Evolutionary conservation across 192 early-diverging fungal genomes (phyloP).

Genomic region (Podila horticola): DNA sequence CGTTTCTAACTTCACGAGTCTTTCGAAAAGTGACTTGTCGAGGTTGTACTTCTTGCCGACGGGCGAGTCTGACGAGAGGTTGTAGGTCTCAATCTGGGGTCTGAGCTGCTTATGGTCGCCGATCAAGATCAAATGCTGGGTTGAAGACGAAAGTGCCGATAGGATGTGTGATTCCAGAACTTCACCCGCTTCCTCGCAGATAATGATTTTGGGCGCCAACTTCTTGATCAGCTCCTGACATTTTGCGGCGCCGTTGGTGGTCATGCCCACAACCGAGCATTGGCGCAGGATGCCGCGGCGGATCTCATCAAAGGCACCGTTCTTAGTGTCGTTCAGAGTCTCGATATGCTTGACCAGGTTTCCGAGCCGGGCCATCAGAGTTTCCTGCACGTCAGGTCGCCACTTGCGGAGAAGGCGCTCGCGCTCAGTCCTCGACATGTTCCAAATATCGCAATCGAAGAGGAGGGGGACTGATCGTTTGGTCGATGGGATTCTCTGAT

Average conservation of each 20-base stretch:
- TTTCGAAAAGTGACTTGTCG: slow-evolving; percentile 62
- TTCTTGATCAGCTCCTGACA: slow-evolving; percentile 49
- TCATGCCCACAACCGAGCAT: slow-evolving; percentile 63
- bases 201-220: slow-evolving; percentile 59
- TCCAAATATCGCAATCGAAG: slow-evolving; percentile 53
- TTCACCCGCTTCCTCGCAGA: slow-evolving; percentile 70
- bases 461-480: slow-evolving; percentile 5
- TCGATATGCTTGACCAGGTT: slow-evolving; percentile 22
- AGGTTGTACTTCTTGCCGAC: slow-evolving; percentile 52
- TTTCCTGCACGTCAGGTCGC: slow-evolving; percentile 29
- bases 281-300: slow-evolving; percentile 36
- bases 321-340: not conserved
- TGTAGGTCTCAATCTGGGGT: slow-evolving; percentile 40
- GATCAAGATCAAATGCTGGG: slow-evolving; percentile 67
- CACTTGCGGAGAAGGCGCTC: slow-evolving; percentile 48
- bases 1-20: slow-evolving; percentile 44
- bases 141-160: slow-evolving; percentile 51
- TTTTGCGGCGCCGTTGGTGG: slow-evolving; percentile 70
- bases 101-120: slow-evolving; percentile 57
- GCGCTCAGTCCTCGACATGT: slow-evolving; percentile 58
- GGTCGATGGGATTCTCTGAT: slow-evolving; percentile 4
- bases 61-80: slow-evolving; percentile 48
- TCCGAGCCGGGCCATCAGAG: slow-evolving; percentile 28
- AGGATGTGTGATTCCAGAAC: slow-evolving; percentile 67
- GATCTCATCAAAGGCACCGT: slow-evolving; percentile 43